These are phyloP conservation scores for Volvariella surrecta DNA, from an alignment of 1,284 basidiomycete genomes.

Conservation along the genomic window DNA sequence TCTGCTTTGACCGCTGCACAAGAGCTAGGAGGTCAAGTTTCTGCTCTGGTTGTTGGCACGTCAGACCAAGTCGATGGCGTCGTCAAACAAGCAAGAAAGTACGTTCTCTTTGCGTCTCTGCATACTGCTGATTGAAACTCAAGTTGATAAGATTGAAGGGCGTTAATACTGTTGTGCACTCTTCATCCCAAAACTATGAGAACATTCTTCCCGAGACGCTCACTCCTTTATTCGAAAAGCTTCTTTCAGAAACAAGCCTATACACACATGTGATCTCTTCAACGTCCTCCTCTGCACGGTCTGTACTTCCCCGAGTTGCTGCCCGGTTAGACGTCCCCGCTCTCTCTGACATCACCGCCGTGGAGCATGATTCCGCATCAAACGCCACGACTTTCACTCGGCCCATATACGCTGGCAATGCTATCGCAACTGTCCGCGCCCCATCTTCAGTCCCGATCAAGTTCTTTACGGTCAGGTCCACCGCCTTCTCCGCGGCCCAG, in stretches of 20 bases:
- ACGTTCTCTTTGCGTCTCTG: slow-evolving; percentile 17
- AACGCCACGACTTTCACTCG: slow-evolving; percentile 80
- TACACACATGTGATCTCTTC: slow-evolving; percentile 86
- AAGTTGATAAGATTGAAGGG: slow-evolving; percentile 34
- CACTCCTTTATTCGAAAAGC: slow-evolving; percentile 45
- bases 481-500: slow-evolving; percentile 79
- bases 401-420: slow-evolving; percentile 98
- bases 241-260: slow-evolving; percentile 39
- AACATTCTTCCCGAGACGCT: slow-evolving; percentile 41
- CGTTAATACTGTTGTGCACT: slow-evolving; percentile 39
- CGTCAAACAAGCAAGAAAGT: slow-evolving; percentile 79
- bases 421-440: slow-evolving; percentile 88
- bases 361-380: slow-evolving; percentile 69
- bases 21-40: slow-evolving; percentile 79
- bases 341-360: slow-evolving; percentile 85
- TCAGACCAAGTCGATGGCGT: slow-evolving; percentile 64
- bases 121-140: slow-evolving; percentile 13
- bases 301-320: slow-evolving; percentile 77
- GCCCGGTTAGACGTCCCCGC: slow-evolving; percentile 80
- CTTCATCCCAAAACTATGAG: slow-evolving; percentile 42
- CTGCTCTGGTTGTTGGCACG: slow-evolving; percentile 80
- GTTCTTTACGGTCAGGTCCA: slow-evolving; percentile 94
- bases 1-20: slow-evolving; percentile 87
- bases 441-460: slow-evolving; percentile 72
- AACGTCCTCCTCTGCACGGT: slow-evolving; percentile 54